phyloP scores from a whole-genome alignment of 768 basidiomycete species.

The Scleroderma bovista region DNA sequence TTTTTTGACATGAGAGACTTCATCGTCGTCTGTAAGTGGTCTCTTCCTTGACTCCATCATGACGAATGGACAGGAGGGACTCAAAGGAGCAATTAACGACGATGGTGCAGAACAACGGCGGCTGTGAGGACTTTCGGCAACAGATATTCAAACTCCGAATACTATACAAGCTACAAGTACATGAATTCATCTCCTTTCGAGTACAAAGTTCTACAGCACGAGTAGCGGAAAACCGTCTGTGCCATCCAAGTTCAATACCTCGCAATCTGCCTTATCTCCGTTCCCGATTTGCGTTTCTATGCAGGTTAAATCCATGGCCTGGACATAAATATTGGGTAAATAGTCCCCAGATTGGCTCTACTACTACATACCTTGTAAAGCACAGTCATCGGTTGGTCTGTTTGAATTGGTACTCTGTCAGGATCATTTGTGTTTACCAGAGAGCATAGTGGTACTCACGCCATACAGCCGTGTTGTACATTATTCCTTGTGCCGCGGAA shows the following conservation, averaged over 20 bases:
- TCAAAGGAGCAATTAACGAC: slow-evolving; percentile 7
- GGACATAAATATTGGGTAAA: slow-evolving; percentile 13
- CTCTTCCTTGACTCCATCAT: slow-evolving; percentile 59
- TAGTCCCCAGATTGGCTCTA: slow-evolving; percentile 1
- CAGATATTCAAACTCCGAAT: slow-evolving; percentile 26
- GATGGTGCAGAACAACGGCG: slow-evolving; percentile 7
- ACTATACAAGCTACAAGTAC: background rate
- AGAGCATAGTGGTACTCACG: slow-evolving; percentile 52
- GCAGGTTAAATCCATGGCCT: slow-evolving; percentile 80
- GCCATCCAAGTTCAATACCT: slow-evolving; percentile 58
- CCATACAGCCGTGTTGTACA: slow-evolving; percentile 83
- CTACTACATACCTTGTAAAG: slow-evolving; percentile 51
- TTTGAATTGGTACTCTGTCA: slow-evolving; percentile 4
- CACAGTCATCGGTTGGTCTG: slow-evolving; percentile 92
- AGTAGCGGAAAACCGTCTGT: slow-evolving; percentile 22
- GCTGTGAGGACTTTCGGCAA: slow-evolving; percentile 9
- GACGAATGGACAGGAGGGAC: slow-evolving; percentile 9
- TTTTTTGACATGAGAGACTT: slow-evolving; percentile 48
- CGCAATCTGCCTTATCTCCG: slow-evolving; percentile 75
- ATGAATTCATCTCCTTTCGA: background rate
- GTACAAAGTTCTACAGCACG: slow-evolving; percentile 16
- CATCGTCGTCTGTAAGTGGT: slow-evolving; percentile 46
- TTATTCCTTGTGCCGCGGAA: slow-evolving; percentile 74
- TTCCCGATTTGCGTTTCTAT: slow-evolving; percentile 92
- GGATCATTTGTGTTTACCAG: background rate